A percentile compares a stretch with the other conserved stretches of the same genome.
Evolutionary conservation across 768 basidiomycete species (phyloP).

Genomic region (Macrolepiota albuminosa): DNA sequence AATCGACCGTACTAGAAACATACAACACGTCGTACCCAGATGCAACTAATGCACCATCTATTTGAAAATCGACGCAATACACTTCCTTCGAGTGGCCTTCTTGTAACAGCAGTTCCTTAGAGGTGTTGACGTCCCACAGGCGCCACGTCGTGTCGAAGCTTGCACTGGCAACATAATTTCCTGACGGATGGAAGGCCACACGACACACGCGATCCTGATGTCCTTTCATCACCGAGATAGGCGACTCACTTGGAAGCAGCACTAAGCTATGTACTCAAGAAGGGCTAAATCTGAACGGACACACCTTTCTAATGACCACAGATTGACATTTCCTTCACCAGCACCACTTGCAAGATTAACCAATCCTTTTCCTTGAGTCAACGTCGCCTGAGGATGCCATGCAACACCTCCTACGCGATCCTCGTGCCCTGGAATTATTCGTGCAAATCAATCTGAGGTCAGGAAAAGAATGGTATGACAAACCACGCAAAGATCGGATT

Average conservation of each 20-base stretch:
- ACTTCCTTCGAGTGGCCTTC: slow-evolving; percentile 98
- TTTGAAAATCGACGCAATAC: slow-evolving; percentile 92
- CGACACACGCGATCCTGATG: slow-evolving; percentile 90
- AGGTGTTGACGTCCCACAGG: slow-evolving; percentile 86
- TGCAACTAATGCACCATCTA: slow-evolving; percentile 88
- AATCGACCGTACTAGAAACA: neutral
- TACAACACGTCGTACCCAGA: slow-evolving; percentile 65
- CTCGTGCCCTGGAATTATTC: slow-evolving; percentile 57
- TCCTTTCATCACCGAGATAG: slow-evolving; percentile 81
- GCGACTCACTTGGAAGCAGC: slow-evolving; percentile 58
- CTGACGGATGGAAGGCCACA: slow-evolving; percentile 95
- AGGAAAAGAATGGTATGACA: slow-evolving; percentile 2
- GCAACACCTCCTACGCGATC: slow-evolving; percentile 95
- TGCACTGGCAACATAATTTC: slow-evolving; percentile 88
- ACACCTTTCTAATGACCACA: slow-evolving; percentile 88
- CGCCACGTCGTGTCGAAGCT: slow-evolving; percentile 98
- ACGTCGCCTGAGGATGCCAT: slow-evolving; percentile 94
- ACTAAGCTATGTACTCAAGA: neutral
- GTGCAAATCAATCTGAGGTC: neutral
- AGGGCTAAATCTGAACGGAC: slow-evolving; percentile 11
- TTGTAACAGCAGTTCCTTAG: slow-evolving; percentile 81
- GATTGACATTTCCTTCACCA: slow-evolving; percentile 77
- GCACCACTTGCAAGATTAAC: slow-evolving; percentile 91
- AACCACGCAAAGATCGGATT: slow-evolving; percentile 71
- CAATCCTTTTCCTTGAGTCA: slow-evolving; percentile 53